Evolutionary conservation across 805 yeast species (phyloP), one percentile per base, ranked within the genome.

Genomic region (Kurtzmaniella fragi): DNA sequence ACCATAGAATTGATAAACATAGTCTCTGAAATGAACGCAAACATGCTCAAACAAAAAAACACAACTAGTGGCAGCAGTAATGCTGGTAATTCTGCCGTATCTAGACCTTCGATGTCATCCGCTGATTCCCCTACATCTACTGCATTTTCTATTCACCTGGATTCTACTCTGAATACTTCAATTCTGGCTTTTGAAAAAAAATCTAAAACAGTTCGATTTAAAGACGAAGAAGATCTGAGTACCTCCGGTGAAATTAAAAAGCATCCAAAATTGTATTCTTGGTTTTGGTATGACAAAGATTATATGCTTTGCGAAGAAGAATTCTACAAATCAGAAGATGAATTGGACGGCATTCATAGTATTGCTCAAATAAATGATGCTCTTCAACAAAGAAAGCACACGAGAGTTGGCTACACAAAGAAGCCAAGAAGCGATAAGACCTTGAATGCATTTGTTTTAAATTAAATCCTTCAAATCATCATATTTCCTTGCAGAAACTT

Each of bases 241-340:
- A 43, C 39, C 27, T 20, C 31, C 8, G 31, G 31, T 3, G 28
- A 15, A 13, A 32, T 9, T 6, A 12, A 9, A 11, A 28, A n/a
- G n/a, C 17, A 28, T 20, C 12, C 30, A 7, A 30, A 28, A 6
- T 46, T 45, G 2, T 49, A 40, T 38, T 48, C 59, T 12, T 62
- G 68, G 68, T 42, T 62, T 5, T 54, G 59, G 57, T 61, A 55
- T 42, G 67, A 61, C 13, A 49, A 47, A 32, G 68, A 62, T 39
- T 48, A 45, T 29, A 52, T 53, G 26, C 44, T 54, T 30, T 38
- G 48, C 17, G 41, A 50, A 31, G 53, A 49, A 10, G 34, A 42
- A 31, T 53, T 52, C 6, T 45, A 43, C 28, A 20, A 20, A 20
- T 41, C 47, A 9, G 54, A 48, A 31, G 50, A 43, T 25, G 52